Evolutionary conservation across 768 basidiomycete genomes (phyloP).

Genomic region (Lactifluus pinguis): DNA sequence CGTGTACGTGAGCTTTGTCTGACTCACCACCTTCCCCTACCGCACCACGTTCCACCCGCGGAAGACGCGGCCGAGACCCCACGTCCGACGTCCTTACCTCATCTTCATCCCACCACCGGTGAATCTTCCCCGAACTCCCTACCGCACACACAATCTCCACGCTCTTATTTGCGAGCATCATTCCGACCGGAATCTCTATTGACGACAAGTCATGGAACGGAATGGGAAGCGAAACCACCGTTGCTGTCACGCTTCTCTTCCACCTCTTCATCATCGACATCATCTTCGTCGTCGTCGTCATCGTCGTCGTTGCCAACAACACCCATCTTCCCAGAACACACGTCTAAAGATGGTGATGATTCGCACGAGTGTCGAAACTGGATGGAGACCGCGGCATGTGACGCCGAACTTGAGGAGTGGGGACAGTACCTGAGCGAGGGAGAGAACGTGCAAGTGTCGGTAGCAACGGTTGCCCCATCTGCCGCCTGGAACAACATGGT

Average conservation of each 20-base stretch:
- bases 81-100: not conserved
- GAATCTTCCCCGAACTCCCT: not conserved
- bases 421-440: not conserved
- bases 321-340: not conserved
- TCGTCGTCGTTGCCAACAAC: not conserved
- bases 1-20: constrained; percentile 8
- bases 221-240: not conserved
- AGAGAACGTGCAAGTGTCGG: not conserved
- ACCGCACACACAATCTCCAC: not conserved
- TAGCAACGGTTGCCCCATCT: not conserved
- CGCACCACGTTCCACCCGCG: not conserved
- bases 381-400: constrained; percentile 1
- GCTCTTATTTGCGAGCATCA: too few relatives aligned
- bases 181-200: too few relatives aligned
- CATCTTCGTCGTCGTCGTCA: not conserved
- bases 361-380: not conserved
- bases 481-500: not conserved
- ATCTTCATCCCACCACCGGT: not conserved
- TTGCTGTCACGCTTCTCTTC: not conserved
- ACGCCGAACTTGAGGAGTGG: constrained; percentile 11
- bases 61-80: not conserved
- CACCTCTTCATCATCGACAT: not conserved
- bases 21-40: not conserved
- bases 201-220: not conserved
- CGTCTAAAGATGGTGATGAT: not conserved